Evolutionary conservation across 108 stramenopile species (phyloP), one percentile per base, ranked within the genome.

Genomic region (Cyclotella distinguenda): DNA sequence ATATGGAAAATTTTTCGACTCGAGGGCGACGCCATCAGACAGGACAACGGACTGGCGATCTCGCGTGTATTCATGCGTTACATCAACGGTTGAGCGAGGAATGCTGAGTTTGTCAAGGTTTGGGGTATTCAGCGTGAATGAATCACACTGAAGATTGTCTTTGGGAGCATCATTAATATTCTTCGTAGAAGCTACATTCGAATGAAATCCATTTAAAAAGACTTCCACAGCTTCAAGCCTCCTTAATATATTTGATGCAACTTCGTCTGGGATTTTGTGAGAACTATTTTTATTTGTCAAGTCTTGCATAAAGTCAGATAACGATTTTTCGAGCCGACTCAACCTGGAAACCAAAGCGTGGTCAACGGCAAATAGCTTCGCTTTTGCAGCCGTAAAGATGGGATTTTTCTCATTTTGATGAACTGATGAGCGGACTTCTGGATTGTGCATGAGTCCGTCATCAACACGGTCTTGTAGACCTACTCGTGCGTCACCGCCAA

Each of bases 181-280:
- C n/a, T n/a, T n/a, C n/a, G n/a, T n/a, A n/a, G n/a, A n/a, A n/a
- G n/a, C n/a, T n/a, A n/a, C n/a, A n/a, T n/a, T n/a, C n/a, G n/a
- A n/a, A 39, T 53, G 40, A 43, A 70, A 70, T 7, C 68, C 68
- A 52, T 38, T 18, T 32, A 70, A 70, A 52, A 70, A 40, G 11
- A 47, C 22, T n/a, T 70, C 68, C 0, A 70, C 30, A 19, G 26
- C n/a, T 16, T 6, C 13, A 34, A 68, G 54, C 26, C 67, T 1
- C 19, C 16, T 48, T 27, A 46, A 19, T 38, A 68, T 38, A 2
- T 35, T 46, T 28, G 36, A 21, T 23, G 39, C 35, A 0, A 52
- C 36, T 12, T 56, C 45, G 23, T 55, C 19, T 27, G 3, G 22
- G 27, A 18, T 21, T 35, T 48, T 3, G 25, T 35, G 22, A 22